Evolutionary conservation across 306 rosid species (phyloP).

Genomic region (Fragaria iinumae): DNA sequence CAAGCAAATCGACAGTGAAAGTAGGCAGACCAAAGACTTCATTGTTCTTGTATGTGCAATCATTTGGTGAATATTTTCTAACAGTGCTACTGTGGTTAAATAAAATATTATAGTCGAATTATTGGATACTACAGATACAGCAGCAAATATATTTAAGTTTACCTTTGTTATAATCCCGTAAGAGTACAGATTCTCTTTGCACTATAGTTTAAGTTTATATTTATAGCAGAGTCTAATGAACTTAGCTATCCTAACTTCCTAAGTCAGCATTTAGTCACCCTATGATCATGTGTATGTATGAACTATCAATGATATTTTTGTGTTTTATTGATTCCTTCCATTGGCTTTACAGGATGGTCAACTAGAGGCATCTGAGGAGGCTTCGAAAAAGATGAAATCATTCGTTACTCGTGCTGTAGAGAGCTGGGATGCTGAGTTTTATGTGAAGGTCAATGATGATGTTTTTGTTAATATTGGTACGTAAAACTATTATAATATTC

Average conservation of each 20-base stretch:
- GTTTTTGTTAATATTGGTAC: constrained; percentile 67
- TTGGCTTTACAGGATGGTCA: constrained; percentile 53
- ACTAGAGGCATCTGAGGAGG: constrained; percentile 57
- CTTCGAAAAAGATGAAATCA: constrained; percentile 47
- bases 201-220: background rate
- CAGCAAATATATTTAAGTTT: background rate
- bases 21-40: constrained; percentile 57
- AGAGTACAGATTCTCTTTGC: background rate
- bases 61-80: constrained; percentile 16
- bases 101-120: constrained; percentile 3
- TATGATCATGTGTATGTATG: background rate
- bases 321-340: background rate
- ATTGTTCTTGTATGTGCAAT: constrained; percentile 59
- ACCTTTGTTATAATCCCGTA: background rate
- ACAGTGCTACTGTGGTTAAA: constrained; percentile 5
- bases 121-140: background rate
- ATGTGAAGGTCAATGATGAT: constrained; percentile 70
- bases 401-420: constrained; percentile 60
- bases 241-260: background rate
- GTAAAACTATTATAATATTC: constrained; percentile 35
- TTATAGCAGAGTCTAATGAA: background rate
- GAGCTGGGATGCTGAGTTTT: constrained; percentile 72
- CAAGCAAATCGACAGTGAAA: constrained; percentile 55
- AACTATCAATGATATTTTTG: background rate
- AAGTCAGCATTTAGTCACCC: background rate